phyloP scores from a whole-genome alignment of 129 eudicot genomes.

The Apium graveolens region DNA sequence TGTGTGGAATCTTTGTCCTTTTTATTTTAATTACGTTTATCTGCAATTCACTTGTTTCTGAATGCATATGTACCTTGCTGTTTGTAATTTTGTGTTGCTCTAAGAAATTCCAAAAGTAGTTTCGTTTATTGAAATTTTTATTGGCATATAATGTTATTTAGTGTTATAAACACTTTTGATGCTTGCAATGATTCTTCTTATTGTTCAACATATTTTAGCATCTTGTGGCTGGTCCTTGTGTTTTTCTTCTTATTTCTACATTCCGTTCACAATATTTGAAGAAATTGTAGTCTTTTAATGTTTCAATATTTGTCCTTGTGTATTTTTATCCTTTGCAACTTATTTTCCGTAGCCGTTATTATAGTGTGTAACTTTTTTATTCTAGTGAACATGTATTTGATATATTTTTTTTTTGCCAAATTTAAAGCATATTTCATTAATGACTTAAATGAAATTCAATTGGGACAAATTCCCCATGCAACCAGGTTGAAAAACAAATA shows the following conservation, averaged over 20 bases:
- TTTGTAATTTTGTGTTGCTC: neutral
- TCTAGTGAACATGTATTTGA: neutral
- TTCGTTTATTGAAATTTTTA: neutral
- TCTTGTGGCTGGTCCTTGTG: neutral
- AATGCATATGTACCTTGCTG: neutral
- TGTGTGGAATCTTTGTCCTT: neutral
- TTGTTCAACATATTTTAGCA: neutral
- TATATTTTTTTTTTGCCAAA: too few species aligned
- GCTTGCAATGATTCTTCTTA: too few species aligned
- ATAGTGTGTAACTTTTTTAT: neutral
- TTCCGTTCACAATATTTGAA: neutral
- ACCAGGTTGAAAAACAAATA: too few species aligned
- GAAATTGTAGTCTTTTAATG: too few species aligned
- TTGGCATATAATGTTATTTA: neutral
- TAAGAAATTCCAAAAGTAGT: too few species aligned
- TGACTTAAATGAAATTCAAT: too few species aligned
- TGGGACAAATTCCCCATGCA: too few species aligned
- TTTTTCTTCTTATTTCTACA: too few species aligned
- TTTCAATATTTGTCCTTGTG: neutral
- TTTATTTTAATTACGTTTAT: neutral
- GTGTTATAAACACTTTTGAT: neutral
- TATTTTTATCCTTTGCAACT: neutral
- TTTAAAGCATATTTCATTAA: too few species aligned
- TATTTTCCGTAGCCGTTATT: neutral
- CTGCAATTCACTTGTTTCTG: neutral